Percentiles rank a stretch among this genome's conserved stretches.
These are phyloP conservation scores for Colletotrichum sp. DNA, from an alignment of 2,329 filamentous ascomycete genomes.

Conservation along the genomic window DNA sequence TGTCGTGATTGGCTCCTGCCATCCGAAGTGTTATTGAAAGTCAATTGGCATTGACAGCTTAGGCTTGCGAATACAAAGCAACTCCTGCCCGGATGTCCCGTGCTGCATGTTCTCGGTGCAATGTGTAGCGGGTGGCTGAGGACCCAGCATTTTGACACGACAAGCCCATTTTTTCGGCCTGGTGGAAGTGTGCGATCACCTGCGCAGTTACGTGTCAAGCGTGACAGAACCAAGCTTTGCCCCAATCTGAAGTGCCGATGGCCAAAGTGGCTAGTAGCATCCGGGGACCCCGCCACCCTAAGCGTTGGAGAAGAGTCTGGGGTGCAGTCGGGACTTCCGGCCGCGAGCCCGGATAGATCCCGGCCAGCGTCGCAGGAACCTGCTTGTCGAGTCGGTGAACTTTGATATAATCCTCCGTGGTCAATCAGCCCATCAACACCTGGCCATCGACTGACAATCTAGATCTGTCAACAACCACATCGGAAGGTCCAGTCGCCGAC, in stretches of 20 bases:
- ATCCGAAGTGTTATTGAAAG: not conserved
- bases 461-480: not conserved
- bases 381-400: slow-evolving; percentile 2
- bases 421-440: not conserved
- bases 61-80: not conserved
- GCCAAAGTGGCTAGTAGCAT: slow-evolving; percentile 1
- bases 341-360: not conserved
- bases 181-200: not conserved
- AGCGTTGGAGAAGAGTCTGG: slow-evolving; percentile 10
- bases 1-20: not conserved
- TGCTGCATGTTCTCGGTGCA: not conserved
- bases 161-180: not conserved
- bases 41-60: not conserved
- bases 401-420: slow-evolving; percentile 11
- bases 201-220: not conserved
- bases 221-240: not conserved
- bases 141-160: not conserved
- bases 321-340: slow-evolving; percentile 17
- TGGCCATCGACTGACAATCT: not conserved
- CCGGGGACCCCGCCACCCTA: slow-evolving; percentile 8
- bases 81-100: not conserved
- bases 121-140: not conserved
- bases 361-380: not conserved
- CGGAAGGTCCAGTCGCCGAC: slow-evolving; percentile 7
- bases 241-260: not conserved